Evolutionary conservation across 805 yeast genomes (phyloP).

Genomic region (Suhomyces kilbournensis): DNA sequence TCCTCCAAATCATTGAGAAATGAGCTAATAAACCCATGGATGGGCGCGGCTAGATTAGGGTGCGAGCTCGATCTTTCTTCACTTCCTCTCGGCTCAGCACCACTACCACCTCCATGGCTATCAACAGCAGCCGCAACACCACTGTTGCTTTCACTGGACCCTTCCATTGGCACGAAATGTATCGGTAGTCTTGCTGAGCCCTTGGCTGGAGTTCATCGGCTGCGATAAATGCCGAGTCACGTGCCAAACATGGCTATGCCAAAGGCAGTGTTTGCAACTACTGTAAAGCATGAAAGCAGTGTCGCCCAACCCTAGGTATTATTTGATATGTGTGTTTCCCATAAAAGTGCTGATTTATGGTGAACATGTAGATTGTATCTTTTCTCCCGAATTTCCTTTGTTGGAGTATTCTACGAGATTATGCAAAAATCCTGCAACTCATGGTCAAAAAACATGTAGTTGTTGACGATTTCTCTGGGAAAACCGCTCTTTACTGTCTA

Average conservation of each 20-base stretch:
- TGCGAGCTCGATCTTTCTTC: background rate
- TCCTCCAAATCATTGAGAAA: slow-evolving; percentile 27
- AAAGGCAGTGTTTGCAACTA: background rate
- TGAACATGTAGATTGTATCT: background rate
- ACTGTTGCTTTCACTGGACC: background rate
- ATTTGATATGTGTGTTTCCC: background rate
- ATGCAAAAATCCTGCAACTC: background rate
- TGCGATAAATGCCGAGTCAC: background rate
- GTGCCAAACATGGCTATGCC: background rate
- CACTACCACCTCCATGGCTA: background rate
- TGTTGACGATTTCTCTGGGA: background rate
- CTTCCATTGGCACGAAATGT: background rate
- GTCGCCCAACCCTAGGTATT: background rate
- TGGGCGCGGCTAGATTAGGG: slow-evolving; percentile 3
- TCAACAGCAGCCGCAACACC: background rate
- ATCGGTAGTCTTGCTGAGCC: background rate
- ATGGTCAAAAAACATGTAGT: background rate
- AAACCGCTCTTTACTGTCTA: background rate
- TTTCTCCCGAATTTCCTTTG: background rate
- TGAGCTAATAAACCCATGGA: slow-evolving; percentile 4
- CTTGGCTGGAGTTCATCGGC: background rate
- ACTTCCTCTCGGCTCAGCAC: background rate
- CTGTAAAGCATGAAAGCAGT: background rate
- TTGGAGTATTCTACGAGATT: background rate
- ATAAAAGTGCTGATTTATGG: background rate